Evolutionary conservation across 352 stramenopile genomes (phyloP).

Genomic region (Pythium guiyangense): DNA sequence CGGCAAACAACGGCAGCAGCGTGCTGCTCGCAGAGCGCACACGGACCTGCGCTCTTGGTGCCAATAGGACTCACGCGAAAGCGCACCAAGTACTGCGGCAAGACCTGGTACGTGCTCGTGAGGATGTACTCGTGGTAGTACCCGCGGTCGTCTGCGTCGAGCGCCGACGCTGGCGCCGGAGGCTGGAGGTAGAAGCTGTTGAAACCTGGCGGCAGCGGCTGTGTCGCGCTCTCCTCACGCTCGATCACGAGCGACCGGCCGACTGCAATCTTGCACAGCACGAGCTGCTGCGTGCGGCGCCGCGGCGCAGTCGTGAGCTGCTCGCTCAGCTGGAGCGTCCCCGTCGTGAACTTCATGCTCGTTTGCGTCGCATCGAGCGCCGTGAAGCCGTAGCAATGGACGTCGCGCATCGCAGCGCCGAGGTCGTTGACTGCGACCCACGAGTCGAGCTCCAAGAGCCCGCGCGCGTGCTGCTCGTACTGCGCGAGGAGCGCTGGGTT

Average conservation of each 20-base stretch:
- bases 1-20: slow-evolving; percentile 45
- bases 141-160: slow-evolving; percentile 19
- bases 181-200: slow-evolving; percentile 63
- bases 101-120: slow-evolving; percentile 49
- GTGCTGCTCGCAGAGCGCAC: slow-evolving; percentile 62
- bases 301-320: neutral
- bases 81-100: slow-evolving; percentile 68
- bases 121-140: slow-evolving; percentile 82
- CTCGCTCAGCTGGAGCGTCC: slow-evolving; percentile 37
- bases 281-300: slow-evolving; percentile 37
- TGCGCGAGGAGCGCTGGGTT: slow-evolving; percentile 50
- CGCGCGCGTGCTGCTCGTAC: slow-evolving; percentile 43
- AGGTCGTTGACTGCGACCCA: slow-evolving; percentile 73
- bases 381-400: slow-evolving; percentile 50
- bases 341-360: slow-evolving; percentile 66
- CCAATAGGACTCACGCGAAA: slow-evolving; percentile 43
- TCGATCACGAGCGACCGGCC: slow-evolving; percentile 49
- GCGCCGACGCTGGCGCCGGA: slow-evolving; percentile 6
- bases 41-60: slow-evolving; percentile 21
- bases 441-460: slow-evolving; percentile 65
- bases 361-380: slow-evolving; percentile 34
- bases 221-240: slow-evolving; percentile 37
- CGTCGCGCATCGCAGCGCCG: slow-evolving; percentile 45
- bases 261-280: slow-evolving; percentile 74
- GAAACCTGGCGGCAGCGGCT: slow-evolving; percentile 48